Base-by-base conservation (phyloP, 2,329 filamentous ascomycete species). In the Erysiphe pulchra region DNA sequence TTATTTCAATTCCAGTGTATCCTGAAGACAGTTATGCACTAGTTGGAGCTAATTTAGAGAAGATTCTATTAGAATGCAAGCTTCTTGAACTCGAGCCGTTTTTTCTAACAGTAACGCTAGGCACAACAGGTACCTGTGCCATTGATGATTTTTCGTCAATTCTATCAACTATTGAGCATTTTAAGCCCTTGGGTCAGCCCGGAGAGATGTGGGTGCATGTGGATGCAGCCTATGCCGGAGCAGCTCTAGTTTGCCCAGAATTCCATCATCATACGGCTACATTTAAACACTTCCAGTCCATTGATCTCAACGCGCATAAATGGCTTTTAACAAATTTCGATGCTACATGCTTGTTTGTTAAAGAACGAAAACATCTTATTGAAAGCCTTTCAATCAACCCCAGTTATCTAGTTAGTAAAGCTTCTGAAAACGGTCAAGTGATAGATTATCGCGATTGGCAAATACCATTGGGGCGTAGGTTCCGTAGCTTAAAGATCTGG, bases 371-470 rank as follows among this genome's bases (percentile, higher is more conserved):
- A 46, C 76, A 85, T 62, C 71, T 95, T n/a, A 83, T 80, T 39
- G 70, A 77, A 49, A 80, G 85, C 0, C 70, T 93, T 38, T 77
- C 73, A 56, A 79, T 90, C 57, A 78, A 78, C 14, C 82, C 82
- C 0, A 70, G 78, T 4, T 94, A 92, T 64, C 73, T 94, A 28
- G 70, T 76, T 51, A 94, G 94, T 62, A 65, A 73, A 4, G 84
- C 77, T 63, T 81, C 79, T 3, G 83, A 90, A 54, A 73, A 70
- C 34, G 85, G 84, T 0, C 69, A 87, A 1, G 87, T 94, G 1
- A 93, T 84, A 20, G 87, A 95, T 62, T 94, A 93, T 65, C 75
- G 87, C 42, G 86, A 95, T 66, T 95, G 87, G 87, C 85, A 93
- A 63, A 92, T 95, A 55, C 85, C 87, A 0, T 75, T 95, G 0